Evolutionary conservation across 495 filamentous ascomycete species (phyloP), one percentile per base, ranked within the genome.

Genomic region (Darksidea phi): DNA sequence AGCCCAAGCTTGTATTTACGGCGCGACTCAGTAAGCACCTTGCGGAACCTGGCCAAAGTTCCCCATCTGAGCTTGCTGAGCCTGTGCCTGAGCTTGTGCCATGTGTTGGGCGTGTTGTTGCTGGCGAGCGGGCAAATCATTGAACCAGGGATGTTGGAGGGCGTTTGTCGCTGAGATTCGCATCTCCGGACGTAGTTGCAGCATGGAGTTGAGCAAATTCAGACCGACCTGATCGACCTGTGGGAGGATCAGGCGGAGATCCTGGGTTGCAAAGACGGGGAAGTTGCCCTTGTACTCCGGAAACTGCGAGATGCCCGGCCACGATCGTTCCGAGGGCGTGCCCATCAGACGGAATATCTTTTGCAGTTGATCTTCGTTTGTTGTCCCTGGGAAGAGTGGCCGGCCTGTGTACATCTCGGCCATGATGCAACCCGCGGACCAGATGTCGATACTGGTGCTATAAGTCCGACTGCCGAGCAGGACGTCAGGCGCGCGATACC

Each of bases 211-310:
- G 57, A 98, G 76, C 32, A 98, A 77, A 69, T 96, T 90, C 71
- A 98, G 80, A 1, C 93, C 94, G 38, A 87, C 67, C 6, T 82
- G 83, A 66, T 98, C 94, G 65, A 98, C 89, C 71, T 95, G 90
- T 0, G 91, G 93, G 24, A 98, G 75, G 59, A 97, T 94, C 49
- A 84, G 78, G 18, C 87, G 77, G 37, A 97, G 78, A 67, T 94
- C 89, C 73, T 96, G 92, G 2, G 95, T 97, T n/a, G 90, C 88
- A 70, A 91, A 98, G 70, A 96, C 86, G 63, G 93, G 93, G 78
- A 93, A 95, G 50, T 84, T 93, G 25, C 86, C 80, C 77, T 96
- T 95, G 81, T 97, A 97, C 73, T 98, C 94, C 6, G 91, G 90
- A 24, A 97, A 76, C 66, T 82, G 82, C 1, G 86, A 86, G 5